Conservation (phyloP, 768 basidiomycete genomes). For the Mycena capillaripes region DNA sequence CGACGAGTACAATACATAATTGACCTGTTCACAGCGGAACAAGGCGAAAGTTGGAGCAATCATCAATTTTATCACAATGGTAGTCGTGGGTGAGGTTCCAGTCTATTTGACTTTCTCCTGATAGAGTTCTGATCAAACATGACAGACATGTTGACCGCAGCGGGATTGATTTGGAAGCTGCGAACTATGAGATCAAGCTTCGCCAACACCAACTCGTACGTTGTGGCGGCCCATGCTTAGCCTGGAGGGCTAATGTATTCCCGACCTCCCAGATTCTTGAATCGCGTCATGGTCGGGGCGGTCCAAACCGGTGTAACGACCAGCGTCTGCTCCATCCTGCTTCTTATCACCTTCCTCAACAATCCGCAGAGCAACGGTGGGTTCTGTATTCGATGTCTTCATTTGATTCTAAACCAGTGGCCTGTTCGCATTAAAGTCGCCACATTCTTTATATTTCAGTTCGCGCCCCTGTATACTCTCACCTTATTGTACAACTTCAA, state of each 20-base stretch:
- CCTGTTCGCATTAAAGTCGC: background rate
- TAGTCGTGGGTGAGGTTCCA: background rate
- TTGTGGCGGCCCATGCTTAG: too few relatives aligned
- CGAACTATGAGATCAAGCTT: slow-evolving; percentile 7
- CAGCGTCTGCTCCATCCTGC: background rate
- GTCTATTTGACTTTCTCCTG: background rate
- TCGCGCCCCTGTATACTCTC: slow-evolving; percentile 9
- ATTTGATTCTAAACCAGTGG: background rate
- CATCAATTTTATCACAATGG: background rate
- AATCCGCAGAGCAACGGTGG: slow-evolving; percentile 13
- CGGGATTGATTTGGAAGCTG: slow-evolving; percentile 4
- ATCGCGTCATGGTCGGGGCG: background rate
- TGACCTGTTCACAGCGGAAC: background rate
- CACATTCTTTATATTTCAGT: slow-evolving; percentile 17
- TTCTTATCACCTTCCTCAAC: background rate
- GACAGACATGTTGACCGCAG: background rate
- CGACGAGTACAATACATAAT: too few relatives aligned
- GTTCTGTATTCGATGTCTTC: background rate
- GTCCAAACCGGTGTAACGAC: background rate
- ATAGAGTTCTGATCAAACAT: background rate
- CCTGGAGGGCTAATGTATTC: too few relatives aligned
- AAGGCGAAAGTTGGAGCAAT: background rate
- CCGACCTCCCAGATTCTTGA: background rate
- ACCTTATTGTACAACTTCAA: too few relatives aligned
- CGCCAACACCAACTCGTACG: slow-evolving; percentile 5